Percentiles rank a stretch among this genome's conserved stretches.
These are phyloP conservation scores for Plenodomus tracheiphilus DNA, from an alignment of 2,329 filamentous ascomycete genomes.

Conservation along the genomic window DNA sequence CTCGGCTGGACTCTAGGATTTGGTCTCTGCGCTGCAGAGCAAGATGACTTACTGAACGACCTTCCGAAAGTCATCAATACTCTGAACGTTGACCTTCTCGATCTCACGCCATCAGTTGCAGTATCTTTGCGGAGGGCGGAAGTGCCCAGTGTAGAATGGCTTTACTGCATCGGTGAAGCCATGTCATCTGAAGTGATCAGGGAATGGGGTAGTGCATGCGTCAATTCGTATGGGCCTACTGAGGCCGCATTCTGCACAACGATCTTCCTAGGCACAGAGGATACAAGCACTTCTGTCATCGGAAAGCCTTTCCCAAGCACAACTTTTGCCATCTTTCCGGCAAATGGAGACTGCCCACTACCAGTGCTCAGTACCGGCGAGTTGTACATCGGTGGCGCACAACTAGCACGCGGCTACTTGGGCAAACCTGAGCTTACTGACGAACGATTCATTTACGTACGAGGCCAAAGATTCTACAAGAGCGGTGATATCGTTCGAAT, in stretches of 20 bases:
- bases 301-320: conserved; percentile 48
- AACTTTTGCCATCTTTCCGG: conserved; percentile 44
- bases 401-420: conserved; percentile 52
- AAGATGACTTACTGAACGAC: conserved; percentile 44
- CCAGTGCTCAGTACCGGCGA: conserved; percentile 50
- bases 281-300: conserved; percentile 44
- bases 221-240: conserved; percentile 51
- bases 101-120: conserved; percentile 50
- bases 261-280: conserved; percentile 39
- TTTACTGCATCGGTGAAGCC: conserved; percentile 51
- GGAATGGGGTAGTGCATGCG: conserved; percentile 46
- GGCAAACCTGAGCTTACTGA: conserved; percentile 38
- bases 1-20: conserved; percentile 51
- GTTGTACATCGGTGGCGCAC: conserved; percentile 51
- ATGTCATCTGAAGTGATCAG: conserved; percentile 46
- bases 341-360: conserved; percentile 32
- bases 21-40: conserved; percentile 47
- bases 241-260: conserved; percentile 53
- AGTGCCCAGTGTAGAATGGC: conserved; percentile 45
- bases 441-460: conserved; percentile 33
- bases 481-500: conserved; percentile 45
- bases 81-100: conserved; percentile 44
- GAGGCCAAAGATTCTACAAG: conserved; percentile 42
- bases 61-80: conserved; percentile 40
- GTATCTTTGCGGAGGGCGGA: conserved; percentile 35